Conservation (phyloP, 352 stramenopile species). For the Phytopythium mirpurense region DNA sequence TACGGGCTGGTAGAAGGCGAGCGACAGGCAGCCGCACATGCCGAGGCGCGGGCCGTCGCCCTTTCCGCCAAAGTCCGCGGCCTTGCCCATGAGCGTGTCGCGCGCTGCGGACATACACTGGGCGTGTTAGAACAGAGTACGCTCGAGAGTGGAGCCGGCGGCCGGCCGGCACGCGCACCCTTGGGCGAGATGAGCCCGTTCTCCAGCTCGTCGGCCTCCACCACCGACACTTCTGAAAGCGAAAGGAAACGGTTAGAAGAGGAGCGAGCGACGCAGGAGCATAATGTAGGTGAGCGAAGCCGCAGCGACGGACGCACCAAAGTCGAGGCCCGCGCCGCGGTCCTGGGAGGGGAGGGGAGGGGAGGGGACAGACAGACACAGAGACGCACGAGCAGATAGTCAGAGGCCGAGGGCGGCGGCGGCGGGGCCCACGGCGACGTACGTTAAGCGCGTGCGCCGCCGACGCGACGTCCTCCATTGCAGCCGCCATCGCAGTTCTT, state of each 20-base stretch:
- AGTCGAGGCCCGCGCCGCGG: slow-evolving; percentile 58
- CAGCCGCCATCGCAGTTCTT: neutral
- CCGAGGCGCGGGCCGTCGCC: slow-evolving; percentile 24
- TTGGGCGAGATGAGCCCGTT: slow-evolving; percentile 73
- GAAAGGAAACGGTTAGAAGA: neutral
- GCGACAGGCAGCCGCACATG: slow-evolving; percentile 76
- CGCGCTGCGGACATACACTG: slow-evolving; percentile 17
- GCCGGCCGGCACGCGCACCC: slow-evolving; percentile 20
- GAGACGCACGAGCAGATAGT: slow-evolving; percentile 5
- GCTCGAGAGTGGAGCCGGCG: neutral
- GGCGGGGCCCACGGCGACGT: slow-evolving; percentile 10
- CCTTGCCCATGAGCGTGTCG: slow-evolving; percentile 62
- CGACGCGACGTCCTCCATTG: slow-evolving; percentile 33
- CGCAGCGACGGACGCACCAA: slow-evolving; percentile 33
- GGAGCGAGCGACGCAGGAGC: no score
- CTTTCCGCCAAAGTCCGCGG: slow-evolving; percentile 28
- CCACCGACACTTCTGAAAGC: slow-evolving; percentile 65
- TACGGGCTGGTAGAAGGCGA: slow-evolving; percentile 82
- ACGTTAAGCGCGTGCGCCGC: slow-evolving; percentile 50
- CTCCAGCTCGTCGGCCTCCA: slow-evolving; percentile 66
- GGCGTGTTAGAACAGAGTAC: neutral
- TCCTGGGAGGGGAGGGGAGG: slow-evolving; percentile 32
- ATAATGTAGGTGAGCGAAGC: neutral
- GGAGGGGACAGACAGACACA: no score
- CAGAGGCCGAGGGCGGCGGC: neutral